These are phyloP conservation scores for Lipomyces lipofer DNA, from an alignment of 805 yeast genomes.

Conservation along the genomic window DNA sequence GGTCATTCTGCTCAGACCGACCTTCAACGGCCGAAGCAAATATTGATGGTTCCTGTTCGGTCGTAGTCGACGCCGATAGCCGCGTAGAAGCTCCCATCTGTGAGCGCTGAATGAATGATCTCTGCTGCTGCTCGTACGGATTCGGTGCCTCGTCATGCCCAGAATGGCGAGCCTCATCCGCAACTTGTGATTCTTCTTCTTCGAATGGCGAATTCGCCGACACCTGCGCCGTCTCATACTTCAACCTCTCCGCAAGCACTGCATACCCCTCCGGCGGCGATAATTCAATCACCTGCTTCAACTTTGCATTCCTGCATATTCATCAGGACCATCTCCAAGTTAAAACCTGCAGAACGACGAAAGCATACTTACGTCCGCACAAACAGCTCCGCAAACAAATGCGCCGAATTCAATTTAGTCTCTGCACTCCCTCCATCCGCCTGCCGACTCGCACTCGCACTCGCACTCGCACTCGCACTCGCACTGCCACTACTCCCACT, in stretches of 20 bases:
- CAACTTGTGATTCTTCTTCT: not conserved
- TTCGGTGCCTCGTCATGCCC: not conserved
- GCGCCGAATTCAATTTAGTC: conserved; percentile 10
- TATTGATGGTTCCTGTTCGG: conserved; percentile 16
- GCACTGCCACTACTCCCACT: not conserved
- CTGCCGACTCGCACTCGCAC: not conserved
- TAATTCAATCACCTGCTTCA: conserved; percentile 1
- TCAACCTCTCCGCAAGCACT: conserved; percentile 5
- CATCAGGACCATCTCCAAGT: not conserved
- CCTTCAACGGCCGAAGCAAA: conserved; percentile 4
- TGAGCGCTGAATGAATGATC: not conserved
- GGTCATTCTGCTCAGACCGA: not conserved
- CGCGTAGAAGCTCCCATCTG: not conserved
- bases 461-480: not conserved
- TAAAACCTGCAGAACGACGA: not conserved
- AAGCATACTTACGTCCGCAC: conserved; percentile 16
- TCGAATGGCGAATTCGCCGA: not conserved
- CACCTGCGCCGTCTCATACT: not conserved
- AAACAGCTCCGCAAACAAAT: conserved; percentile 15
- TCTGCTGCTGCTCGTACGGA: not conserved
- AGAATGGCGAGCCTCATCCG: too few species aligned
- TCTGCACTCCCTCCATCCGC: conserved; percentile 9
- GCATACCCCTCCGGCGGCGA: conserved; percentile 11
- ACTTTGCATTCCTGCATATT: conserved; percentile 3
- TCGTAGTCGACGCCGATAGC: conserved; percentile 1